A percentile compares a stretch with the other conserved stretches of the same genome.
These are phyloP conservation scores for Bidens hawaiensis DNA, from an alignment of 140 eudicot species.

Conservation along the genomic window DNA sequence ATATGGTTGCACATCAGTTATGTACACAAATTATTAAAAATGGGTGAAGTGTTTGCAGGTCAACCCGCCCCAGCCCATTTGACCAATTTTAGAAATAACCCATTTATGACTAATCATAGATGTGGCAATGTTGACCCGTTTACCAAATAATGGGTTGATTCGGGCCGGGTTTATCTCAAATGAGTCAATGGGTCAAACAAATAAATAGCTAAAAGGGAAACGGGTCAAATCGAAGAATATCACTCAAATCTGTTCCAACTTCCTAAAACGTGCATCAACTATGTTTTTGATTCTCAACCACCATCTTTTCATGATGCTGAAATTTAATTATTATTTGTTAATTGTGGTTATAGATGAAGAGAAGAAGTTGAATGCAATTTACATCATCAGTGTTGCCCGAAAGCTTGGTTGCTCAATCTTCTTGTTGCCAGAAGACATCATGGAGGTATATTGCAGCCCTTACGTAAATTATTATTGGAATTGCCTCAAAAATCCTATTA, in stretches of 20 bases:
- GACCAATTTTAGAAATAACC: no score
- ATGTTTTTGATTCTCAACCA: neutral
- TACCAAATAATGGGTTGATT: neutral
- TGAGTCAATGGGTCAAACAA: neutral
- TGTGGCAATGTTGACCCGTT: neutral
- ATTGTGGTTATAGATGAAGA: slow-evolving; percentile 63
- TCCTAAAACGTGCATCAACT: neutral
- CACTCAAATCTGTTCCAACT: neutral
- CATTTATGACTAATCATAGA: neutral
- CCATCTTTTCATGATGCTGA: neutral
- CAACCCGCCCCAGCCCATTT: no score
- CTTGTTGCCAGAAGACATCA: slow-evolving; percentile 94
- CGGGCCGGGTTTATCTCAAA: neutral
- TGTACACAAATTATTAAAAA: no score
- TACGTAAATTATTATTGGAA: neutral
- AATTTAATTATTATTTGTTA: neutral
- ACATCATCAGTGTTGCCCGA: slow-evolving; percentile 93
- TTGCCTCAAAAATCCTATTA: neutral
- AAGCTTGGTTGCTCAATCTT: slow-evolving; percentile 95
- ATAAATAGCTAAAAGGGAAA: neutral
- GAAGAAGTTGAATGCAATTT: slow-evolving; percentile 92
- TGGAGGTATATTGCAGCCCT: slow-evolving; percentile 55
- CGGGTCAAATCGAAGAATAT: neutral
- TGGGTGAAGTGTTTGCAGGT: no score
- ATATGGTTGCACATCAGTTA: no score